Evolutionary conservation across 2,329 filamentous ascomycete genomes (phyloP), one percentile per base, ranked within the genome.

Genomic region (Triangularia verruculosa): DNA sequence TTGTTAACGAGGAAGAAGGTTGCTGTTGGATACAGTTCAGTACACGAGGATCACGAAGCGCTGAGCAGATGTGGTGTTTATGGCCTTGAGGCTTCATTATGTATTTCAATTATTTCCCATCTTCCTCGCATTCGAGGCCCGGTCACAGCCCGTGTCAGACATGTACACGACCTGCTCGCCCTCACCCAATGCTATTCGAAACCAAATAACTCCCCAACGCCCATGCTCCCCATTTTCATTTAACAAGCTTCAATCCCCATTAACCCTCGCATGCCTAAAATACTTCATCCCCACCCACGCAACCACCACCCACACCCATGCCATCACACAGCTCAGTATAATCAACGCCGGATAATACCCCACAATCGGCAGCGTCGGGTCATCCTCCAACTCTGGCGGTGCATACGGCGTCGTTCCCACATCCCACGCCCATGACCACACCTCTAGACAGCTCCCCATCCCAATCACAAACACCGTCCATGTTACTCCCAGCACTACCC

Each of bases 201-300:
- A 47, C 7, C 39, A 47, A 47, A 47, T 2, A 20, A n/a, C 2
- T 3, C 39, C 39, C 39, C 39, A 47, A 47, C 39, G 39, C 39
- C n/a, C 39, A 20, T 22, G 39, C 39, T 47, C 11, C 39, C 39
- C 27, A 28, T 28, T 5, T 5, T 9, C 27, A 17, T 32, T 11
- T 12, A 6, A 15, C 11, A 4, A 8, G 13, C n/a, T 11, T 78
- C 70, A 91, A 73, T 87, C 85, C 30, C 83, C 83, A 62, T 80
- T 86, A 64, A 98, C 96, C 79, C 97, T 97, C 32, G 95, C 94
- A 81, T 99, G 95, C 70, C 93, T 88, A 74, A 99, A 99, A 77
- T 98, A 98, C 76, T 99, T 99, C 94, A 99, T 98, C 24, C 95
- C 95, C 57, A 98, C 89, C 95, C 95, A 99, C 11, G 96, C 95